Evolutionary conservation across 306 rosid species (phyloP).

Genomic region (Urtica urens): DNA sequence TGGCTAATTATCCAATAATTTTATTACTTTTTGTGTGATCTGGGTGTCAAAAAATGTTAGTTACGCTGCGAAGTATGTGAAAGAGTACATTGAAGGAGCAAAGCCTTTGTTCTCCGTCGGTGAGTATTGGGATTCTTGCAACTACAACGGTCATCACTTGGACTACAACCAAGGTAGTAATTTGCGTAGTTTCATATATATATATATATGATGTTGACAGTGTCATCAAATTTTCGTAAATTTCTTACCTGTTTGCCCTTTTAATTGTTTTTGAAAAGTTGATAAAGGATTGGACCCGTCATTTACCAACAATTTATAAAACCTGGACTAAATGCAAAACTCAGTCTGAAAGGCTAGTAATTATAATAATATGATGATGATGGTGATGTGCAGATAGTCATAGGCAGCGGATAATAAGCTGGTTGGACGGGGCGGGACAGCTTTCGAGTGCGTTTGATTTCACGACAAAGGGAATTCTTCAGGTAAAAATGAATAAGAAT

Average conservation of each 20-base stretch:
- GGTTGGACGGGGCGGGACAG: constrained; percentile 83
- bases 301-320: too few relatives aligned
- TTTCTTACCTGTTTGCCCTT: too few relatives aligned
- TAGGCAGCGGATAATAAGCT: constrained; percentile 58
- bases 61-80: constrained; percentile 70
- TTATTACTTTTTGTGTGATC: constrained; percentile 11
- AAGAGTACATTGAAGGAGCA: constrained; percentile 75
- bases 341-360: too few relatives aligned
- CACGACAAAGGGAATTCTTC: constrained; percentile 94
- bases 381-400: constrained; percentile 53
- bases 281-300: too few relatives aligned
- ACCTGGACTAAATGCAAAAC: too few relatives aligned
- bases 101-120: constrained; percentile 78
- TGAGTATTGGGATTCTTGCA: constrained; percentile 89
- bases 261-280: too few relatives aligned
- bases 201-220: too few relatives aligned
- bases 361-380: background rate
- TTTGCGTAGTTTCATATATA: too few relatives aligned
- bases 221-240: too few relatives aligned
- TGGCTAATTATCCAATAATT: too few relatives aligned
- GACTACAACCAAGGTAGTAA: constrained; percentile 95
- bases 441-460: constrained; percentile 89
- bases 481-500: too few relatives aligned
- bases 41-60: constrained; percentile 24
- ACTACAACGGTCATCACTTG: constrained; percentile 46